phyloP scores from a whole-genome alignment of 129 eudicot genomes.

The Cynara cardunculus region DNA sequence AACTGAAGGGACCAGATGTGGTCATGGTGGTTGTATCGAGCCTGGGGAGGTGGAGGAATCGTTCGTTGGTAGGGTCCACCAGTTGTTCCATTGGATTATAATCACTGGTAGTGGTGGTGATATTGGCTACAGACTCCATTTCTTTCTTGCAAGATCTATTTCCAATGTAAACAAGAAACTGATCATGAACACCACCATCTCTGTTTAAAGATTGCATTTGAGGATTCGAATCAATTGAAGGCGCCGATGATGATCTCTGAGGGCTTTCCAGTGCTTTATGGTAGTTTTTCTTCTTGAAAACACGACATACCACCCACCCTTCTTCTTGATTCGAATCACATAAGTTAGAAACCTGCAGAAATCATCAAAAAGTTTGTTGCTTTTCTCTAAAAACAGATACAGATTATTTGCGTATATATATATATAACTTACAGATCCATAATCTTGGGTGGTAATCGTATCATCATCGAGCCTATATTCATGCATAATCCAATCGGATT shows the following conservation, averaged over 20 bases:
- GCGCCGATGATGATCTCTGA: slow-evolving; percentile 35
- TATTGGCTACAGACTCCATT: slow-evolving; percentile 17
- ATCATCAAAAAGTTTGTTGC: slow-evolving; percentile 1
- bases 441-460: slow-evolving; percentile 26
- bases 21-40: slow-evolving; percentile 39
- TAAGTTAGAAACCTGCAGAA: slow-evolving; percentile 19
- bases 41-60: slow-evolving; percentile 50
- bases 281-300: slow-evolving; percentile 77
- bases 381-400: background rate
- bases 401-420: background rate
- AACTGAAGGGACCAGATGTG: background rate
- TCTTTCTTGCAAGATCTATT: slow-evolving; percentile 38
- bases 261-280: slow-evolving; percentile 45
- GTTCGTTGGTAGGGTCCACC: slow-evolving; percentile 10
- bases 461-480: slow-evolving; percentile 69
- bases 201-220: slow-evolving; percentile 20
- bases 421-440: slow-evolving; percentile 20
- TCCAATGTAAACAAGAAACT: slow-evolving; percentile 45
- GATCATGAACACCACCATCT: slow-evolving; percentile 48
- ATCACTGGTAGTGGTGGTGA: slow-evolving; percentile 8
- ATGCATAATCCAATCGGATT: slow-evolving; percentile 91
- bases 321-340: slow-evolving; percentile 58
- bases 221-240: slow-evolving; percentile 23
- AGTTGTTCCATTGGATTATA: slow-evolving; percentile 14
- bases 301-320: slow-evolving; percentile 86